Base-by-base conservation (phyloP, 2,329 filamentous ascomycete species). In the Volutella citrinella region DNA sequence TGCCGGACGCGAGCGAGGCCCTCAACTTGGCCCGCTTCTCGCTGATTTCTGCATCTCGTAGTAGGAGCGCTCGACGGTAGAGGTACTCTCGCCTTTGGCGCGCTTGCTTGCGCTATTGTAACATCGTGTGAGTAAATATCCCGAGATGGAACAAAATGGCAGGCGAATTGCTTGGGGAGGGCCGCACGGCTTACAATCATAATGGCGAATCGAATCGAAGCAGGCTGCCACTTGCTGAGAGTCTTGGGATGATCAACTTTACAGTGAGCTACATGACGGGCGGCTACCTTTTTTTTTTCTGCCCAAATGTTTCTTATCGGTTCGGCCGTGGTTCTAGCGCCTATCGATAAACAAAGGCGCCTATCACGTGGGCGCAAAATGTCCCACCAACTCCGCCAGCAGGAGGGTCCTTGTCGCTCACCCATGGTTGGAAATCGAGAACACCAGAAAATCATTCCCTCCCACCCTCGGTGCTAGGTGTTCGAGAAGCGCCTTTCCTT, bases 1-100 rank as follows among this genome's bases (percentile, higher is more conserved):
- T 95, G 46, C 93, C 93, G 9, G 86, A 87, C 15, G 93, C 91
- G 31, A 97, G 74, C 9, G 90, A 89, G 20, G 83, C 80, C 59
- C 90, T 85, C 34, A 98, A 69, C 59, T 94, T 87, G 23, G 90
- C 84, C 52, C 91, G 76, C 63, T 95, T 95, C 60, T 95, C 87
- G 37, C 85, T 86, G 46, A 94, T 94, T 56, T 95, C 91, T 42
- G 91, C 91, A 67, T 96, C 88, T 49, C 85, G 82, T 26, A 96
- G 77, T 15, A 88, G 82, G 38, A 96, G 74, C 22, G 93, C 91
- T 55, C 87, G 83, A 41, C 91, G 81, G 63, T 96, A 95, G 52
- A 98, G 80, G 63, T 97, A 70, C 45, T 65, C 64, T 36, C 65
- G 58, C 48, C 65, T 46, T 51, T 68, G 59, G 40, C 61, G 60